phyloP scores from a whole-genome alignment of 1,139 yeast genomes.

The Kurtzmaniella quercitrusa region DNA sequence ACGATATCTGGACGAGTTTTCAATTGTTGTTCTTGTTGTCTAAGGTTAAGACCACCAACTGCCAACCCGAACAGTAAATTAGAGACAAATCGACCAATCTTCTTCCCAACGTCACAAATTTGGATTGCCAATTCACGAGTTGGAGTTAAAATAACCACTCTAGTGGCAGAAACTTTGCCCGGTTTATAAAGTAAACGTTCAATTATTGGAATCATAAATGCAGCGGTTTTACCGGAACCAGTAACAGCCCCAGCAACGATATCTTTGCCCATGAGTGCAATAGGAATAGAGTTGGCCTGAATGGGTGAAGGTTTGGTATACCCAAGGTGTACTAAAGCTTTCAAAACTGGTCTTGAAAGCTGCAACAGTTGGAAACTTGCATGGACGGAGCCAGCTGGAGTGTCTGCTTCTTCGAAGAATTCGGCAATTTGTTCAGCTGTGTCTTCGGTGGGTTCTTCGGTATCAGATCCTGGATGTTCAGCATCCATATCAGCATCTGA shows the following conservation, averaged over 20 bases:
- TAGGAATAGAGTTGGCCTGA: constrained; percentile 90
- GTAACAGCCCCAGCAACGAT: constrained; percentile 99
- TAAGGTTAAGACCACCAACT: constrained; percentile 93
- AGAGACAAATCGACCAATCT: constrained; percentile 70
- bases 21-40: constrained; percentile 92
- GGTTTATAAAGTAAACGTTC: constrained; percentile 91
- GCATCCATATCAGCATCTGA: constrained; percentile 24
- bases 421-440: constrained; percentile 69
- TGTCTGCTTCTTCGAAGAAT: constrained; percentile 53
- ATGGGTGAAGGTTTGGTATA: constrained; percentile 88
- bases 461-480: constrained; percentile 17
- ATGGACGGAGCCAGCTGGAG: constrained; percentile 42
- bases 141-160: constrained; percentile 88
- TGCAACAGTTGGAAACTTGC: constrained; percentile 71
- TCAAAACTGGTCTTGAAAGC: constrained; percentile 83
- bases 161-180: constrained; percentile 74
- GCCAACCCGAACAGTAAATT: constrained; percentile 86
- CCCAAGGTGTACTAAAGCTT: constrained; percentile 76
- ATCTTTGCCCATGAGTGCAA: constrained; percentile 88
- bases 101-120: constrained; percentile 89
- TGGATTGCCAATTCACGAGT: constrained; percentile 98
- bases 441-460: constrained; percentile 46
- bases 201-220: constrained; percentile 91
- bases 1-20: constrained; percentile 92
- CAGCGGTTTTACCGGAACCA: constrained; percentile 99